These are phyloP conservation scores for Hydnomerulius pinastri DNA, from an alignment of 768 basidiomycete species.

Conservation along the genomic window DNA sequence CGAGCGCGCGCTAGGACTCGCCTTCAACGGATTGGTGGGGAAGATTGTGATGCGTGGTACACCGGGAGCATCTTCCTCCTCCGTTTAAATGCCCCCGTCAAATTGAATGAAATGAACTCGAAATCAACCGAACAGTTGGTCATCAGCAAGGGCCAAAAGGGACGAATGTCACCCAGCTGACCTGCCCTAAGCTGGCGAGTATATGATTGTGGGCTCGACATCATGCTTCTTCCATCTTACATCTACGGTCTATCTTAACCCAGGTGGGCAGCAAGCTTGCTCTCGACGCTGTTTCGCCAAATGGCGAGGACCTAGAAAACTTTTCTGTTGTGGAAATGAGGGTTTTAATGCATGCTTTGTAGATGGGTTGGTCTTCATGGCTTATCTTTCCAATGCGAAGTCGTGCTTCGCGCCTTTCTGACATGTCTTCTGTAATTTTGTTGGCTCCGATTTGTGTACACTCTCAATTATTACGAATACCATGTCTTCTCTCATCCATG, in stretches of 20 bases:
- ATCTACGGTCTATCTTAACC: conserved; percentile 63
- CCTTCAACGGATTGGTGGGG: background rate
- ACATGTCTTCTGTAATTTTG: too few species aligned
- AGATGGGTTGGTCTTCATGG: conserved; percentile 18
- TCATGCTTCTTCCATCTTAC: conserved; percentile 45
- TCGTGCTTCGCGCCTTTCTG: conserved; percentile 51
- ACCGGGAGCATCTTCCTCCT: background rate
- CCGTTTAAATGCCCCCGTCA: background rate
- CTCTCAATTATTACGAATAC: too few species aligned
- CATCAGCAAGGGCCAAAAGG: background rate
- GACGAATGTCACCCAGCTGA: background rate
- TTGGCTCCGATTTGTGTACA: too few species aligned
- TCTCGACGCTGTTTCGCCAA: conserved; percentile 55
- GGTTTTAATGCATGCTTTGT: conserved; percentile 69
- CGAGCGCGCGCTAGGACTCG: background rate
- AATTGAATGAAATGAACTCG: background rate
- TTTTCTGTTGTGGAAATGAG: conserved; percentile 40
- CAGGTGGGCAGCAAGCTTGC: conserved; percentile 54
- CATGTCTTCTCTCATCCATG: too few species aligned
- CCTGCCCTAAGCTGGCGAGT: conserved; percentile 30
- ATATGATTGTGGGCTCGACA: background rate
- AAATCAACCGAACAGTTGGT: background rate
- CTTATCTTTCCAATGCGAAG: conserved; percentile 22
- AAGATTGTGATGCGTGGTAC: background rate
- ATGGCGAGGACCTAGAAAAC: conserved; percentile 79